Evolutionary conservation across 768 basidiomycete species (phyloP), one percentile per base, ranked within the genome.

Genomic region (Crepidotus variabilis): DNA sequence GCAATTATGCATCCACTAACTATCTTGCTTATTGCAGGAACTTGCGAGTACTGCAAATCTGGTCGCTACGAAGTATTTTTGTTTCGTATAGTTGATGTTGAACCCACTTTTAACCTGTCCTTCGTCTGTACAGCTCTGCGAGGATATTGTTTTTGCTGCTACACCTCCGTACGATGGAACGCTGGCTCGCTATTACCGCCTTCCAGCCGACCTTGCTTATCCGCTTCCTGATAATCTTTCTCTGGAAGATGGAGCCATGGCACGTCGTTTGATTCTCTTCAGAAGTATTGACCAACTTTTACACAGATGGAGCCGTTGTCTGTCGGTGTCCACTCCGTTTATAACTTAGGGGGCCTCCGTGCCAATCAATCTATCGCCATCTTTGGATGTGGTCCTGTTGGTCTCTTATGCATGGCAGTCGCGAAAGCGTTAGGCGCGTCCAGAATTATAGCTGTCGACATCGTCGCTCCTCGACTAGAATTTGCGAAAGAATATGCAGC

Each of bases 81-180:
- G 46, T 52, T 6, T 8, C 13, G 23, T 43, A 10, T 5, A n/a
- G 2, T 34, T 18, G 32, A 20, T 24, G n/a, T 9, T 20, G 10
- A 13, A 34, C 18, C 47, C 28, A 11, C 22, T 11, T 14, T 18
- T 46, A 47, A 34, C 21, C 20, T 5, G 11, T 14, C 39, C 2
- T 32, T 43, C 11, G 47, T 50, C 49, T 4, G n/a, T 23, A 46
- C 36, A 68, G 91, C 81, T 96, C 56, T 96, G 94, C 72, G 82
- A 89, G 1, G 79, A 93, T 54, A 88, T 96, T 69, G 76, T 82
- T 51, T 95, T 95, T 63, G 94, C 94, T 16, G 94, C 95, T 1
- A 96, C 95, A 13, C 96, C 95, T 53, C 96, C 96, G 1, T 84
- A 88, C 65, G 90, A 96, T 65, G 95, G 95, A 53, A 98, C 95